phyloP scores from a whole-genome alignment of 208 protist genomes.

The Trypanosoma melophagium region DNA sequence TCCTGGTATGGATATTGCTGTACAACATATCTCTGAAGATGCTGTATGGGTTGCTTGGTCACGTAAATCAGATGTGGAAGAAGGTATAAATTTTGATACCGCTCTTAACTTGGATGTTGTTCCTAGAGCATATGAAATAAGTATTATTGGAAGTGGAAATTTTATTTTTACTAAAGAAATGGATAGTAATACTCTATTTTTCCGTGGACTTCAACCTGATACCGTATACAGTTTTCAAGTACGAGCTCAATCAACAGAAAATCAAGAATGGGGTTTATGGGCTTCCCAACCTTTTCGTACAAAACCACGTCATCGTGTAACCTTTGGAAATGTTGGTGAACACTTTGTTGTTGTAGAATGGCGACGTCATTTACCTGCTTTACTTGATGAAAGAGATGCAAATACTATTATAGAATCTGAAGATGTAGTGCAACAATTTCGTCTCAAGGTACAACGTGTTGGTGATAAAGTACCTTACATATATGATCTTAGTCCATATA shows the following conservation, averaged over 20 bases:
- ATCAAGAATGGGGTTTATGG: conserved; percentile 87
- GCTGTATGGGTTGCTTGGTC: conserved; percentile 85
- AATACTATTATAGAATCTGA: conserved; percentile 56
- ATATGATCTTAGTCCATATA: conserved; percentile 81
- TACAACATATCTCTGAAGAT: conserved; percentile 90
- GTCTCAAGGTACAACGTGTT: conserved; percentile 83
- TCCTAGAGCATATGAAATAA: conserved; percentile 77
- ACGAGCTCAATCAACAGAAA: conserved; percentile 69
- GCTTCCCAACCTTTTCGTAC: conserved; percentile 80
- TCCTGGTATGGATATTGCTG: conserved; percentile 76
- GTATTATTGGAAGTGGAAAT: conserved; percentile 67
- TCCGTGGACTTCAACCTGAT: conserved; percentile 86
- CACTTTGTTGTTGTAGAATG: conserved; percentile 92
- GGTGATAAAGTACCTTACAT: conserved; percentile 48
- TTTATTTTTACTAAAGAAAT: conserved; percentile 81
- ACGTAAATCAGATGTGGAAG: conserved; percentile 56
- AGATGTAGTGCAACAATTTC: conserved; percentile 85
- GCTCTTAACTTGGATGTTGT: conserved; percentile 80
- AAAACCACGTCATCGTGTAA: conserved; percentile 73
- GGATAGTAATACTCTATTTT: conserved; percentile 74
- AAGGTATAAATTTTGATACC: conserved; percentile 66
- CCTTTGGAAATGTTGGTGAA: conserved; percentile 90
- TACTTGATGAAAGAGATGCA: conserved; percentile 23
- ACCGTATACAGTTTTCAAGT: conserved; percentile 84
- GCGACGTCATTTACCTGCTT: conserved; percentile 76